phyloP scores from a whole-genome alignment of 192 early-diverging fungal species.

The Geranomyces variabilis region DNA sequence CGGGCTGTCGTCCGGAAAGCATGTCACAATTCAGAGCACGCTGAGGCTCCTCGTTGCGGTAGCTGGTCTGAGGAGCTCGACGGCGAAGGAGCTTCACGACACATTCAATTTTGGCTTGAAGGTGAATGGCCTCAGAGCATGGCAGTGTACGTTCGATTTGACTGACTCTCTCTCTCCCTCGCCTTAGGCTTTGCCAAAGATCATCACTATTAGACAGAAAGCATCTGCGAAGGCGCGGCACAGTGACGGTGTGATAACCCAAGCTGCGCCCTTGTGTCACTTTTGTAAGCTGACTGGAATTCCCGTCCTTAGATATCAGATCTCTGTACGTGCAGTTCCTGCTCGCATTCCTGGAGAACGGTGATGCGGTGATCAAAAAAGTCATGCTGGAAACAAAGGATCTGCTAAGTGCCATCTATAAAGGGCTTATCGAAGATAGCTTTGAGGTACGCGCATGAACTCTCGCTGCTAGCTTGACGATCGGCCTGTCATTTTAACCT shows the following conservation, averaged over 20 bases:
- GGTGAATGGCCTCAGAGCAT: too few relatives aligned
- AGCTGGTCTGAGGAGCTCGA: slow-evolving; percentile 56
- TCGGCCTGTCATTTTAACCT: neutral
- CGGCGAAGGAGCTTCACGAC: slow-evolving; percentile 67
- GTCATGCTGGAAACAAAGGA: slow-evolving; percentile 75
- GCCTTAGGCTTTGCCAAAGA: neutral
- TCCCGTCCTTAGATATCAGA: slow-evolving; percentile 55
- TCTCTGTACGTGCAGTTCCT: slow-evolving; percentile 74
- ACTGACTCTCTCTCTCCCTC: too few relatives aligned
- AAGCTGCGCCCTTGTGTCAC: too few relatives aligned
- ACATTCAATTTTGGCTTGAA: slow-evolving; percentile 66
- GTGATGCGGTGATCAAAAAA: slow-evolving; percentile 71
- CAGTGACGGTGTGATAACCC: too few relatives aligned
- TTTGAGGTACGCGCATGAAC: slow-evolving; percentile 54
- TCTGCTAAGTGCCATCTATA: slow-evolving; percentile 67
- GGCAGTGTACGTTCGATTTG: too few relatives aligned
- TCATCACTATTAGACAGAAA: slow-evolving; percentile 3
- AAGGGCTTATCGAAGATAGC: slow-evolving; percentile 67
- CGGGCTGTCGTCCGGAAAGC: slow-evolving; percentile 61
- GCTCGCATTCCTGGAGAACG: slow-evolving; percentile 75
- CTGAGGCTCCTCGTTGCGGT: slow-evolving; percentile 67
- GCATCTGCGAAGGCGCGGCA: neutral
- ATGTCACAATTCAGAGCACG: slow-evolving; percentile 62
- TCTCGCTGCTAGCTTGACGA: too few relatives aligned
- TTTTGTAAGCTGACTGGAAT: too few relatives aligned